Evolutionary conservation across 1,139 yeast genomes (phyloP).

Genomic region (Debaryomyces subglobosus): DNA sequence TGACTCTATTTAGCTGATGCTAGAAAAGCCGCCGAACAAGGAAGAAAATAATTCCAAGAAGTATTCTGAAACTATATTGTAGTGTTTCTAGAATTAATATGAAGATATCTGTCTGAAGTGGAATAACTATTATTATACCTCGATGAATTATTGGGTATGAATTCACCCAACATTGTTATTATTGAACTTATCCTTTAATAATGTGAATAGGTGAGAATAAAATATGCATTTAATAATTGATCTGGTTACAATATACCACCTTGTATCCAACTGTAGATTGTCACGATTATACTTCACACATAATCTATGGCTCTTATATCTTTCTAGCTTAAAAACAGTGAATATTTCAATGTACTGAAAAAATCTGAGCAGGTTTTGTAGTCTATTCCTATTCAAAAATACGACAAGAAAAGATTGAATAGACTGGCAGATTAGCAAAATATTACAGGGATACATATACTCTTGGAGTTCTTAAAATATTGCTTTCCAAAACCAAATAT

Average conservation of each 20-base stretch:
- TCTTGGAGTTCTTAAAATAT: not conserved
- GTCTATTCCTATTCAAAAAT: too few relatives aligned
- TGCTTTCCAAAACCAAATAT: not conserved
- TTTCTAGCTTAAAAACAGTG: not conserved
- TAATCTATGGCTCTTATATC: not conserved
- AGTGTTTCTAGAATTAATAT: not conserved
- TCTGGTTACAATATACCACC: not conserved
- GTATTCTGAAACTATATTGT: not conserved
- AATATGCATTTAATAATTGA: not conserved
- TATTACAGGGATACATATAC: not conserved
- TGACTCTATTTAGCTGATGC: constrained; percentile 53
- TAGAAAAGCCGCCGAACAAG: constrained; percentile 47
- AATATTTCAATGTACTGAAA: too few relatives aligned
- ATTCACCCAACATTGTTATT: not conserved
- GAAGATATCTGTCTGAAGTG: not conserved
- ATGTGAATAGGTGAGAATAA: not conserved
- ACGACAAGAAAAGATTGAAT: too few relatives aligned
- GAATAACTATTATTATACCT: not conserved
- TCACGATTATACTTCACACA: not conserved
- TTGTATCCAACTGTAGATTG: not conserved
- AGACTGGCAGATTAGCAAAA: not conserved
- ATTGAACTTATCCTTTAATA: not conserved
- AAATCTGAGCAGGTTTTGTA: too few relatives aligned
- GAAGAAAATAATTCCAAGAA: not conserved
- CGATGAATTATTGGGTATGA: not conserved